Evolutionary conservation across 2,329 filamentous ascomycete species (phyloP), one percentile per base, ranked within the genome.

Genomic region (Rhynchosporium graminicola): DNA sequence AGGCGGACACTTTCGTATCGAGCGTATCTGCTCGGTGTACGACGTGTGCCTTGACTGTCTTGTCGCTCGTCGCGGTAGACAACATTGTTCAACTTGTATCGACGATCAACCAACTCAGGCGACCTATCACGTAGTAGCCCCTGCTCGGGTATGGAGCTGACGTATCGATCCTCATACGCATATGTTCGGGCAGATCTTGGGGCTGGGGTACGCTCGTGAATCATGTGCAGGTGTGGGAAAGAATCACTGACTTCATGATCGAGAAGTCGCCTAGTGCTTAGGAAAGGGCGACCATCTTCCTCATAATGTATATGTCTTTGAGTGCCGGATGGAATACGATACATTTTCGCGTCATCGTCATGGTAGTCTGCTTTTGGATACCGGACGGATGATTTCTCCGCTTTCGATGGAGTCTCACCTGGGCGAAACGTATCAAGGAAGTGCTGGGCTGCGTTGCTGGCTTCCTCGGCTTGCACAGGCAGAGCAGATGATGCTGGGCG

Each of bases 391-490:
- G 59, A 26, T 48, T 33, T 4, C 60, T 62, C 51, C 62, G 65
- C 46, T 62, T 65, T 62, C 28, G 59, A 60, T 15, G 54, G 46
- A 9, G 40, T 59, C 29, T 68, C 70, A 8, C 60, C 72, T 26
- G 75, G 70, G 15, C 68, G 63, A 29, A 77, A 75, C n/a, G 69
- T 71, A 55, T 73, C 73, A 13, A 77, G 67, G 54, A 78, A 78
- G 15, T 72, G 70, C 52, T 78, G 76, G 10, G 76, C 74, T n/a
- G 72, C 75, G 52, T 67, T 74, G 46, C 70, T 68, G 38, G 73
- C 70, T 60, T 76, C 74, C 15, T 67, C 64, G 5, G 67, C 61
- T 20, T 64, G 56, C 15, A 50, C 55, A 10, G 45, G 42, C 29
- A 58, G 50, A 47, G 55, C 59, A 42, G 45, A 36, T 6, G 63